These are phyloP conservation scores for Sanghuangporus weigelae DNA, from an alignment of 1,284 basidiomycete species.

Conservation along the genomic window DNA sequence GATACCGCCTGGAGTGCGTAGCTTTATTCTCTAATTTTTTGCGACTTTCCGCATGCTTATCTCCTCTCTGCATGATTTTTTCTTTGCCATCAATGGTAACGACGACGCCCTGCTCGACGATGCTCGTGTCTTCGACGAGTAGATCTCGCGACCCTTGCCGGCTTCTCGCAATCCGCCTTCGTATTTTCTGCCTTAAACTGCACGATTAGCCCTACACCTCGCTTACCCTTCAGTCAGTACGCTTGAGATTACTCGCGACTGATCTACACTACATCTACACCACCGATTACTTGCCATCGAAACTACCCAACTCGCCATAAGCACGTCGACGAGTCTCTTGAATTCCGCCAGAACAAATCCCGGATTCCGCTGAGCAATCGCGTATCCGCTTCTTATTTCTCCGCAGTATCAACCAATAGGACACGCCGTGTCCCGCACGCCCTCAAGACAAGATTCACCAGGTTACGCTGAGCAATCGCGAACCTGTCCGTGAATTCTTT, in stretches of 20 bases:
- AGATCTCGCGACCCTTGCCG: constrained; percentile 96
- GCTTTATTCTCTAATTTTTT: constrained; percentile 10
- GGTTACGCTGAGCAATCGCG: constrained; percentile 61
- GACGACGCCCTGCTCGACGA: neutral
- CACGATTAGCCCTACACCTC: neutral
- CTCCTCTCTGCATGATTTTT: neutral
- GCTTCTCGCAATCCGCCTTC: constrained; percentile 53
- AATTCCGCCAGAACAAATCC: constrained; percentile 20
- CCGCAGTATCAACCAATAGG: neutral
- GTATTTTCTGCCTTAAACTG: constrained; percentile 20
- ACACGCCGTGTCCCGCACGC: constrained; percentile 15
- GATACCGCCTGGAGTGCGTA: constrained; percentile 75
- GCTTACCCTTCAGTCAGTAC: neutral
- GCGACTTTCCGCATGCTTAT: neutral
- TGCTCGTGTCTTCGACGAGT: constrained; percentile 15
- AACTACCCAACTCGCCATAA: constrained; percentile 17
- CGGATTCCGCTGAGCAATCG: constrained; percentile 21
- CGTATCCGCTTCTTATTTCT: constrained; percentile 18
- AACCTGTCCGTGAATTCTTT: constrained; percentile 22
- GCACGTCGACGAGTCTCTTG: constrained; percentile 19
- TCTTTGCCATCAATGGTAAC: constrained; percentile 5
- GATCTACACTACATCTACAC: constrained; percentile 6
- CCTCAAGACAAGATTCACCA: constrained; percentile 25
- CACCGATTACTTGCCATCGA: constrained; percentile 10
- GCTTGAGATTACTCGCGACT: constrained; percentile 19